Conservation (phyloP, 177 flowering plant species). For the Vitis hybrid region DNA sequence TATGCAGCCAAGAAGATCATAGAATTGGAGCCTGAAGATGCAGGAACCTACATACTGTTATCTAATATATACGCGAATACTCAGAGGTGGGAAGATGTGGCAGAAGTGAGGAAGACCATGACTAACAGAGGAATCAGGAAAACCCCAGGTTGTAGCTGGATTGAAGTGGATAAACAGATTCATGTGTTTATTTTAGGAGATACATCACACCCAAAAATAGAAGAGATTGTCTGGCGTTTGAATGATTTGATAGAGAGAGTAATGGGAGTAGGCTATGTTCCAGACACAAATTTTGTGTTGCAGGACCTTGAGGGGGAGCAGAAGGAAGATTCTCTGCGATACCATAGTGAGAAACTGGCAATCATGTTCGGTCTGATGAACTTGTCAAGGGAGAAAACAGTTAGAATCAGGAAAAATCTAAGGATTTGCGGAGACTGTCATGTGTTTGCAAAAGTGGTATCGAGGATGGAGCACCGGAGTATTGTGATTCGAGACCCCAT, state of each 20-base stretch:
- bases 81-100: conserved; percentile 35
- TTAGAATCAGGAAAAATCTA: conserved; percentile 38
- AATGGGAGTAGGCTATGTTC: conserved; percentile 28
- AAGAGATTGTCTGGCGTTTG: conserved; percentile 18
- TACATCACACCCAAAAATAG: conserved; percentile 29
- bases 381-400: conserved; percentile 25
- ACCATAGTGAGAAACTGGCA: conserved; percentile 46
- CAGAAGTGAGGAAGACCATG: conserved; percentile 29
- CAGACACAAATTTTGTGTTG: conserved; percentile 38
- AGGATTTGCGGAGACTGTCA: conserved; percentile 67
- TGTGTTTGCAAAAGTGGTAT: conserved; percentile 42
- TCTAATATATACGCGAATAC: conserved; percentile 41
- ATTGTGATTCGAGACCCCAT: conserved; percentile 57
- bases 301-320: conserved; percentile 44
- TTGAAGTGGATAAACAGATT: conserved; percentile 32
- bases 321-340: conserved; percentile 31
- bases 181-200: conserved; percentile 42
- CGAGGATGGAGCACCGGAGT: conserved; percentile 34
- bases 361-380: conserved; percentile 37
- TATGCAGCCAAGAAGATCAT: conserved; percentile 37
- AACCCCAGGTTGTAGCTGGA: conserved; percentile 48
- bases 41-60: conserved; percentile 37
- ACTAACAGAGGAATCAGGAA: conserved; percentile 25
- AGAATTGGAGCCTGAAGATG: conserved; percentile 36
- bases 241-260: conserved; percentile 26